Percentiles rank a stretch among this genome's conserved stretches.
These are phyloP conservation scores for Claviceps capensis DNA, from an alignment of 2,329 filamentous ascomycete species.

Conservation along the genomic window DNA sequence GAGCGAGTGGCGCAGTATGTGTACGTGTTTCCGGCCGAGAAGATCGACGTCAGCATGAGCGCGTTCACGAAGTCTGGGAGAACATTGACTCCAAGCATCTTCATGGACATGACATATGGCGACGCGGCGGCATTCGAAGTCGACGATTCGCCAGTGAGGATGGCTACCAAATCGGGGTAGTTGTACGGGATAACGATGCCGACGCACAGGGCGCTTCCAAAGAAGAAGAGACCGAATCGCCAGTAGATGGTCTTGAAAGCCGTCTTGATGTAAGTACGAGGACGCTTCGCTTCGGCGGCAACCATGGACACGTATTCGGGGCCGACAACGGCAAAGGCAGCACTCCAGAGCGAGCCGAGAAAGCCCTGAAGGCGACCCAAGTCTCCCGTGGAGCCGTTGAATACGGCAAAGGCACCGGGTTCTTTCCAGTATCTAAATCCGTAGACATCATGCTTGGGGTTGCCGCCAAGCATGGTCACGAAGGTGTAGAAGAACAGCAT, in stretches of 20 bases:
- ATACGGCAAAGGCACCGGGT: conserved; percentile 30
- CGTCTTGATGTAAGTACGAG: conserved; percentile 47
- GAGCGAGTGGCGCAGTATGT: conserved; percentile 37
- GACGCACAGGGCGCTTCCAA: conserved; percentile 52
- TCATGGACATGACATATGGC: conserved; percentile 50
- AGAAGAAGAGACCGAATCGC: conserved; percentile 57
- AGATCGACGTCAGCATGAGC: conserved; percentile 28
- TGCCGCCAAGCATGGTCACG: conserved; percentile 65
- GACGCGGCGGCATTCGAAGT: conserved; percentile 38
- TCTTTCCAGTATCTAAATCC: conserved; percentile 56
- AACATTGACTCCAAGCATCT: conserved; percentile 35
- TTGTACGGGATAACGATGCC: conserved; percentile 55
- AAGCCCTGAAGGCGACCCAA: conserved; percentile 60
- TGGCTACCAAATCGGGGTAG: conserved; percentile 37
- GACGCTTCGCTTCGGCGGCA: conserved; percentile 54
- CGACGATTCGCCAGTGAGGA: conserved; percentile 28
- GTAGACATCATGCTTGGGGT: conserved; percentile 53
- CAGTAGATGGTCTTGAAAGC: conserved; percentile 65
- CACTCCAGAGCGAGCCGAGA: conserved; percentile 51
- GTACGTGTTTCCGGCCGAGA: conserved; percentile 36
- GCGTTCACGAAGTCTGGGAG: conserved; percentile 47
- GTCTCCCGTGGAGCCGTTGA: conserved; percentile 38
- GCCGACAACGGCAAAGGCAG: conserved; percentile 49
- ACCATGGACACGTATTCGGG: conserved; percentile 57
- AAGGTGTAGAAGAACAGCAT: conserved; percentile 64